phyloP scores from a whole-genome alignment of 2,329 filamentous ascomycete genomes.

The Phialocephala sp. region DNA sequence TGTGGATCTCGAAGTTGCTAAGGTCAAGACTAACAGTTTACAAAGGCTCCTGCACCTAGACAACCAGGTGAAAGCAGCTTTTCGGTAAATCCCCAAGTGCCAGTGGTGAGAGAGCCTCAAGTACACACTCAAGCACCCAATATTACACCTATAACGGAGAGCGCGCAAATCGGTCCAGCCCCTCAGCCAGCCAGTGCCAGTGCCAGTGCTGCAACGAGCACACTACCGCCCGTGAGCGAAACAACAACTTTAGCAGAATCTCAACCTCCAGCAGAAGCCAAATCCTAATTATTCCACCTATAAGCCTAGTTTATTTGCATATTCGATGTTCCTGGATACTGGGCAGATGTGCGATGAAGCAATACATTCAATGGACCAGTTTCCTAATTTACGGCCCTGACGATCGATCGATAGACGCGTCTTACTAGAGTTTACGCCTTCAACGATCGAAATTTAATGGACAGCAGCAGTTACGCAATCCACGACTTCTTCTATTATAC shows the following conservation, averaged over 20 bases:
- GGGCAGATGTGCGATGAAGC: not conserved
- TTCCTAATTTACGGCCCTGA: constrained; percentile 27
- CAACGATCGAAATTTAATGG: constrained; percentile 27
- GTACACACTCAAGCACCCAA: not conserved
- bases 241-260: not conserved
- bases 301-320: not conserved
- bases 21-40: not conserved
- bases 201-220: not conserved
- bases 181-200: not conserved
- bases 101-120: constrained; percentile 8
- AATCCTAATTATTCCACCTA: not conserved
- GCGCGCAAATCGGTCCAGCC: constrained; percentile 3
- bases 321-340: not conserved
- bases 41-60: constrained; percentile 7
- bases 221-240: constrained; percentile 4
- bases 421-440: constrained; percentile 34
- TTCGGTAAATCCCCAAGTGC: constrained; percentile 17
- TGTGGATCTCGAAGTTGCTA: not conserved
- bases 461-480: constrained; percentile 25
- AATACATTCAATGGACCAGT: constrained; percentile 12
- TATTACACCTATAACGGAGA: not conserved
- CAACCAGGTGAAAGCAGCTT: constrained; percentile 35
- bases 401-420: constrained; percentile 26
- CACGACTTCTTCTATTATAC: constrained; percentile 32
- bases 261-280: not conserved